Evolutionary conservation across 257 asterid genomes (phyloP).

Genomic region (Mitragyna speciosa): DNA sequence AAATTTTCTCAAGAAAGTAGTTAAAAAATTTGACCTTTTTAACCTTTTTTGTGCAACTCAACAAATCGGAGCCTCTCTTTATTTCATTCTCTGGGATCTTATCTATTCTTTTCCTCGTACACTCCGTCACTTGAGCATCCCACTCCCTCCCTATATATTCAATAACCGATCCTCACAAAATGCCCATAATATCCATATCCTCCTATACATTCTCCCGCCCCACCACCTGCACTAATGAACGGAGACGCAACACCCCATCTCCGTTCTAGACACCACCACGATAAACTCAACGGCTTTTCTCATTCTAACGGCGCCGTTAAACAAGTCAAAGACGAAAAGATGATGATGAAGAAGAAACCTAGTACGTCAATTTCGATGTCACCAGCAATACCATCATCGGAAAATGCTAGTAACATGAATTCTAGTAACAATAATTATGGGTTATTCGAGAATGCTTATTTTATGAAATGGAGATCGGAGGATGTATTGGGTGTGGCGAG

Average conservation of each 20-base stretch:
- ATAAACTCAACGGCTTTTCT: slow-evolving; percentile 24
- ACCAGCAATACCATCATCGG: background rate
- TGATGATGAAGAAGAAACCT: slow-evolving; percentile 10
- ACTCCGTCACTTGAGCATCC: slow-evolving; percentile 28
- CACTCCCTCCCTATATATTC: slow-evolving; percentile 9
- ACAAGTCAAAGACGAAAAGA: background rate
- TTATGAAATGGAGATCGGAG: slow-evolving; percentile 34
- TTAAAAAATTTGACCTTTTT: too few species aligned
- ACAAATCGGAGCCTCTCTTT: too few species aligned
- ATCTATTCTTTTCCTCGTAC: slow-evolving; percentile 21
- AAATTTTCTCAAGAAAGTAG: too few species aligned
- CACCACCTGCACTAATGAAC: slow-evolving; percentile 33
- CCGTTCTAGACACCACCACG: slow-evolving; percentile 29
- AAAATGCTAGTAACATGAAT: background rate
- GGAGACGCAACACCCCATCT: slow-evolving; percentile 36
- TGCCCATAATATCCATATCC: slow-evolving; percentile 11
- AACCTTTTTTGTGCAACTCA: too few species aligned
- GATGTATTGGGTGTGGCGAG: slow-evolving; percentile 33
- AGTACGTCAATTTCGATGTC: background rate
- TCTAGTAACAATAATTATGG: background rate
- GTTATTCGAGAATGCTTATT: slow-evolving; percentile 26
- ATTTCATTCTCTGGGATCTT: background rate
- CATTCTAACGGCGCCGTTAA: slow-evolving; percentile 18
- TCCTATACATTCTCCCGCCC: background rate
- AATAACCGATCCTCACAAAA: background rate